Evolutionary conservation across 257 asterid genomes (phyloP).

Genomic region (Solanum etuberosum): DNA sequence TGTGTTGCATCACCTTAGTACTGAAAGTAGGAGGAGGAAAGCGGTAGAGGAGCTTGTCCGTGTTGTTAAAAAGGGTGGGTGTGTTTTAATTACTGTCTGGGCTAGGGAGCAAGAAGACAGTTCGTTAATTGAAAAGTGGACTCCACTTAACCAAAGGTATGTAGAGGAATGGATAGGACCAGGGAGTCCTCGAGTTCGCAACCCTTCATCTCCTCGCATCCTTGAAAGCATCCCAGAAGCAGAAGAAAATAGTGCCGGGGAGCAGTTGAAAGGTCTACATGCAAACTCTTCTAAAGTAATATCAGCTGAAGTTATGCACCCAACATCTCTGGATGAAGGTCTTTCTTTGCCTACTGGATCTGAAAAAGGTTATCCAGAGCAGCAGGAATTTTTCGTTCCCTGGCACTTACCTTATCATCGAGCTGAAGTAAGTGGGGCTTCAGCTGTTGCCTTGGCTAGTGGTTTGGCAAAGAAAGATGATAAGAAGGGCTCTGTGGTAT

Average conservation of each 20-base stretch:
- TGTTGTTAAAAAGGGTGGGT: slow-evolving; percentile 65
- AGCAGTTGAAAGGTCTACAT: slow-evolving; percentile 3
- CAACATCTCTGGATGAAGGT: slow-evolving; percentile 6
- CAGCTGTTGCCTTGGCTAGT: slow-evolving; percentile 65
- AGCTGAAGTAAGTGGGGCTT: slow-evolving; percentile 89
- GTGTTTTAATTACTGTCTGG: slow-evolving; percentile 91
- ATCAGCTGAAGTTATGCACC: slow-evolving; percentile 4
- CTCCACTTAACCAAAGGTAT: slow-evolving; percentile 70
- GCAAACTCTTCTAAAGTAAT: slow-evolving; percentile 7
- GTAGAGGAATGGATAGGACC: slow-evolving; percentile 88
- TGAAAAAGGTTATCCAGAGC: slow-evolving; percentile 18
- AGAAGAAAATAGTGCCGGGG: slow-evolving; percentile 36
- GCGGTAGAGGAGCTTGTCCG: slow-evolving; percentile 88
- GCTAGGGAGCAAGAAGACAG: slow-evolving; percentile 91
- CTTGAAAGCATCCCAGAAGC: slow-evolving; percentile 73
- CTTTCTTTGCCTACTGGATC: slow-evolving; percentile 7
- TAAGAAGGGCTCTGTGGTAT: slow-evolving; percentile 86
- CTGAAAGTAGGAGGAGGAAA: slow-evolving; percentile 70
- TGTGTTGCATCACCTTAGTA: slow-evolving; percentile 90
- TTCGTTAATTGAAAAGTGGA: slow-evolving; percentile 77
- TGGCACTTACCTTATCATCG: slow-evolving; percentile 99
- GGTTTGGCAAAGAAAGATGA: slow-evolving; percentile 95
- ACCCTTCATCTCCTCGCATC: slow-evolving; percentile 35
- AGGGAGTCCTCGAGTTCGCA: slow-evolving; percentile 58
- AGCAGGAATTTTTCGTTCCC: slow-evolving; percentile 91